These are phyloP conservation scores for Papiliotrema nemorosa DNA, from an alignment of 1,284 basidiomycete species.

Conservation along the genomic window DNA sequence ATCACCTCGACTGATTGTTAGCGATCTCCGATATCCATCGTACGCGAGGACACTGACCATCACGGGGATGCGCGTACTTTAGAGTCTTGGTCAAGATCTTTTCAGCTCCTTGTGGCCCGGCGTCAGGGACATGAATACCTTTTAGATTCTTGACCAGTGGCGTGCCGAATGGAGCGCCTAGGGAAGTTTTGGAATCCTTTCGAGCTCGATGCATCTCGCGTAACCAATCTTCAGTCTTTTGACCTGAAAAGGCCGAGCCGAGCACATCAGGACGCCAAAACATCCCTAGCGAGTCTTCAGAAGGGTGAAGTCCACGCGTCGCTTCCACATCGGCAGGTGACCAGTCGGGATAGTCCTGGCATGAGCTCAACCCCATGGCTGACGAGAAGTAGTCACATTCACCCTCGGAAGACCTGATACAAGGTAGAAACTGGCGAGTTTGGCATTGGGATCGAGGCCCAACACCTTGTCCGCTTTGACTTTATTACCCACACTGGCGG, in stretches of 20 bases:
- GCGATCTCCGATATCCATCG: not conserved
- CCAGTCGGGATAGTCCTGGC: slow-evolving; percentile 55
- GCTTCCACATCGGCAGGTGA: slow-evolving; percentile 86
- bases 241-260: slow-evolving; percentile 79
- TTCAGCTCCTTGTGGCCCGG: slow-evolving; percentile 36
- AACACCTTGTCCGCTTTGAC: slow-evolving; percentile 38
- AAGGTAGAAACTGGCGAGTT: slow-evolving; percentile 52
- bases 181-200: slow-evolving; percentile 52
- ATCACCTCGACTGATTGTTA: slow-evolving; percentile 89
- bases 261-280: slow-evolving; percentile 95
- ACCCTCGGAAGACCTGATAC: slow-evolving; percentile 54
- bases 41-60: slow-evolving; percentile 19
- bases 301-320: slow-evolving; percentile 74
- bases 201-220: slow-evolving; percentile 17
- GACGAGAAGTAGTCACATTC: slow-evolving; percentile 7
- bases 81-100: slow-evolving; percentile 86
- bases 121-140: slow-evolving; percentile 51
- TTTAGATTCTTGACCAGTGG: slow-evolving; percentile 41
- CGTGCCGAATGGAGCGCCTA: slow-evolving; percentile 12
- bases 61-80: slow-evolving; percentile 59
- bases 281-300: slow-evolving; percentile 79
- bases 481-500: not conserved
- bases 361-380: not conserved
- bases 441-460: slow-evolving; percentile 30
- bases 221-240: slow-evolving; percentile 21